These are phyloP conservation scores for Ceraceosorus guamensis DNA, from an alignment of 1,284 basidiomycete species.

Conservation along the genomic window DNA sequence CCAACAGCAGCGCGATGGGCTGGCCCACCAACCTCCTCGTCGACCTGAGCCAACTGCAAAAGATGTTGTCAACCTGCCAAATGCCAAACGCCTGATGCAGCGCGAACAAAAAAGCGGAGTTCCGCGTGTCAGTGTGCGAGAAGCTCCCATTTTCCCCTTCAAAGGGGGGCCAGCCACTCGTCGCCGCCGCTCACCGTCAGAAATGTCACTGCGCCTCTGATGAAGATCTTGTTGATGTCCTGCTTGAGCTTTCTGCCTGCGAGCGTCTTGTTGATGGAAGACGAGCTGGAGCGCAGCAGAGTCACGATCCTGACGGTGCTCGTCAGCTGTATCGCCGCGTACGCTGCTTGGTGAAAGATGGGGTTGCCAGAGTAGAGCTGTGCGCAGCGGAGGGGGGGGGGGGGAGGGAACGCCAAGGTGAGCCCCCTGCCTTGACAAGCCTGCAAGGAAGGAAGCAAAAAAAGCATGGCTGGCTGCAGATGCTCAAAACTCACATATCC, in stretches of 20 bases:
- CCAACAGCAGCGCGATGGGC: conserved; percentile 26
- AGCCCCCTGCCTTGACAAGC: background rate
- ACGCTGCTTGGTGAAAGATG: conserved; percentile 55
- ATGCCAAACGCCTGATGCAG: background rate
- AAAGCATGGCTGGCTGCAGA: too few relatives aligned
- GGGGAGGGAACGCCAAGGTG: background rate
- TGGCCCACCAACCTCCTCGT: conserved; percentile 27
- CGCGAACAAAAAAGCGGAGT: background rate
- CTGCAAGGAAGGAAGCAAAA: too few relatives aligned
- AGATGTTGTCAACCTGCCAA: conserved; percentile 52
- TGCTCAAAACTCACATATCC: conserved; percentile 43
- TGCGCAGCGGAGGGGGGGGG: background rate
- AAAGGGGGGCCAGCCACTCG: conserved; percentile 39
- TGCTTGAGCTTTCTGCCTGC: conserved; percentile 5
- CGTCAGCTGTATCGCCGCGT: conserved; percentile 50
- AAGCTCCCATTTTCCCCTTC: background rate
- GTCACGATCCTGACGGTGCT: conserved; percentile 38
- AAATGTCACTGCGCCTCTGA: conserved; percentile 39
- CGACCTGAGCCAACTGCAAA: conserved; percentile 45
- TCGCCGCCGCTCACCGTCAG: conserved; percentile 52
- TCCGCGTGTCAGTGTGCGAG: background rate
- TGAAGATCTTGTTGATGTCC: conserved; percentile 12
- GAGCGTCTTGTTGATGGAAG: conserved; percentile 16
- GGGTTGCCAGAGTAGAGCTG: conserved; percentile 51
- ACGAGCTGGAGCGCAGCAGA: conserved; percentile 25